Evolutionary conservation across 176 grass and related monocot genomes (phyloP).

Genomic region (Carex kokanica): DNA sequence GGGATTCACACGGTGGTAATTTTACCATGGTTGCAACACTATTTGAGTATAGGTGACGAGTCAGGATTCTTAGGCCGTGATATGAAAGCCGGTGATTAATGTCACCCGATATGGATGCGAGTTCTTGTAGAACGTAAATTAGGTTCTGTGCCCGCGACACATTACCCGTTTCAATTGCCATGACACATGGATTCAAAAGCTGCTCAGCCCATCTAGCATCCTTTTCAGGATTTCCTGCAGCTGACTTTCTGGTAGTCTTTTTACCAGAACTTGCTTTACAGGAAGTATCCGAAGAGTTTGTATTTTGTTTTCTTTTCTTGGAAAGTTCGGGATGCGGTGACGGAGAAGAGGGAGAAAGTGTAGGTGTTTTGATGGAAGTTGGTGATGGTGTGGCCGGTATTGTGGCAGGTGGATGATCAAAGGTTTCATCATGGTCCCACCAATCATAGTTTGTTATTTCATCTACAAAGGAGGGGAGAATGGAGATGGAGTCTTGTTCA

Average conservation of each 20-base stretch:
- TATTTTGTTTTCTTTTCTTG: constrained; percentile 30
- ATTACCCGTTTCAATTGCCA: constrained; percentile 63
- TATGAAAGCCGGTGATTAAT: constrained; percentile 81
- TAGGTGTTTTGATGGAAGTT: constrained; percentile 16
- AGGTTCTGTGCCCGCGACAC: constrained; percentile 69
- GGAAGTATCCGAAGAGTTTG: constrained; percentile 20
- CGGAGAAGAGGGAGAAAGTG: constrained; percentile 19
- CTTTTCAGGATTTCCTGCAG: constrained; percentile 33
- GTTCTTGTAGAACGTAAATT: constrained; percentile 76
- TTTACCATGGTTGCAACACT: constrained; percentile 29
- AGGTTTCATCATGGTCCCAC: constrained; percentile 29
- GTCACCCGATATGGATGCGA: constrained; percentile 69
- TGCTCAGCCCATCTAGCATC: constrained; percentile 88
- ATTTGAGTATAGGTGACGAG: constrained; percentile 19
- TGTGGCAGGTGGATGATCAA: background rate
- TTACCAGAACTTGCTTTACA: constrained; percentile 24
- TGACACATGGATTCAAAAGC: constrained; percentile 69
- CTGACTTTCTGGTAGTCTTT: constrained; percentile 35
- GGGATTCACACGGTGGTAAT: constrained; percentile 30
- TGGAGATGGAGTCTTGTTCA: constrained; percentile 28
- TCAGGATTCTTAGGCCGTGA: constrained; percentile 58
- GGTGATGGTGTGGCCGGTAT: background rate
- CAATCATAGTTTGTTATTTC: constrained; percentile 26
- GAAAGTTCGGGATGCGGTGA: constrained; percentile 25
- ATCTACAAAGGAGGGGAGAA: constrained; percentile 20